These are phyloP conservation scores for Arthrocladium fulminans DNA, from an alignment of 2,329 filamentous ascomycete genomes.

Conservation along the genomic window DNA sequence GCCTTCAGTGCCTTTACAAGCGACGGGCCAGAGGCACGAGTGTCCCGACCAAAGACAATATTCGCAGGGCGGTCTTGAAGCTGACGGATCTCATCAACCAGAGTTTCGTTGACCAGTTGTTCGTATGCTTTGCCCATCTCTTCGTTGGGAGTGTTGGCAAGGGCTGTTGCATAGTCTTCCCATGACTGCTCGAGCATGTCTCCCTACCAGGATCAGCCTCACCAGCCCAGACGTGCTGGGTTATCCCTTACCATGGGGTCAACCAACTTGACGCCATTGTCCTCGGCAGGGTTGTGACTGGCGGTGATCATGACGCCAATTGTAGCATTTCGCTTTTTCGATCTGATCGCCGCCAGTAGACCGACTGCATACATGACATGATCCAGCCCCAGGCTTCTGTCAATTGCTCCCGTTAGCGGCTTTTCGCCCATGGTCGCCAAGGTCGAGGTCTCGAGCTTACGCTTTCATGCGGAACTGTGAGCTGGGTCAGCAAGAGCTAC, in stretches of 20 bases:
- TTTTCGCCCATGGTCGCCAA: conserved; percentile 42
- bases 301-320: conserved; percentile 97
- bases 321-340: conserved; percentile 79
- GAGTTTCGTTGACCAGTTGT: conserved; percentile 63
- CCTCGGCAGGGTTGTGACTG: conserved; percentile 79
- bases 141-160: conserved; percentile 76
- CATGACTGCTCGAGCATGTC: conserved; percentile 87
- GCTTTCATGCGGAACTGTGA: conserved; percentile 60
- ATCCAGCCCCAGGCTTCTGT: conserved; percentile 17
- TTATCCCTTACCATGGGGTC: conserved; percentile 63
- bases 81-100: conserved; percentile 49
- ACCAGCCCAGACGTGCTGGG: neutral
- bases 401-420: conserved; percentile 25
- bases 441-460: conserved; percentile 36
- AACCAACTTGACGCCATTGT: conserved; percentile 92
- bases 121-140: conserved; percentile 70
- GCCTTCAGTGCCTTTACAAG: conserved; percentile 72
- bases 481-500: conserved; percentile 11
- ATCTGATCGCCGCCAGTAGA: conserved; percentile 77
- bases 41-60: conserved; percentile 87
- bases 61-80: conserved; percentile 55
- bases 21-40: conserved; percentile 78
- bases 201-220: conserved; percentile 42
- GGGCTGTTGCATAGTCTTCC: conserved; percentile 78
- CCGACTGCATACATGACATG: conserved; percentile 81